A percentile compares a stretch with the other conserved stretches of the same genome.
Conservation (phyloP, 2,329 filamentous ascomycete species). For the Sporothrix globosa region DNA sequence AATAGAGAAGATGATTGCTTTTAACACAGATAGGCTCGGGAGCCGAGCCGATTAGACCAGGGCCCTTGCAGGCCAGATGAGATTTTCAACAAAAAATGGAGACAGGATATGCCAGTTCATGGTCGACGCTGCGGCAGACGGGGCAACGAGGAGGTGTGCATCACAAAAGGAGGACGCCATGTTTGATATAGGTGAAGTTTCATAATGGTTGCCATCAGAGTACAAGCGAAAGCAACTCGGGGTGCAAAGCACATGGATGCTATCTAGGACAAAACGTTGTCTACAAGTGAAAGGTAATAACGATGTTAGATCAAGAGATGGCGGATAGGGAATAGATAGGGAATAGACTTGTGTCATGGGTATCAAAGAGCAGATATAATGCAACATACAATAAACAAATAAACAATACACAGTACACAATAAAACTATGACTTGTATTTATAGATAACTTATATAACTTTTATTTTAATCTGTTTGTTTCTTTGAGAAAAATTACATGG, state of each 20-base stretch:
- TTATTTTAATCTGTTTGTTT: background rate
- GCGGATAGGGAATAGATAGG: background rate
- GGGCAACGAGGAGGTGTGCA: background rate
- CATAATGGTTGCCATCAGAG: background rate
- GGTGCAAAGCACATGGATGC: background rate
- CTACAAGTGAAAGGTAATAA: background rate
- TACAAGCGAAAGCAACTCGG: slow-evolving; percentile 12
- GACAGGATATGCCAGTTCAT: background rate
- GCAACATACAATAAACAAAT: no score
- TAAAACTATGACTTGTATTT: no score
- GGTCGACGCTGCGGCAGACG: background rate
- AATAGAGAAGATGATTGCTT: background rate
- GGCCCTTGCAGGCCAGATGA: background rate
- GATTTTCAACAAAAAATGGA: background rate
- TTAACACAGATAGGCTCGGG: slow-evolving; percentile 16
- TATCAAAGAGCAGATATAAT: background rate
- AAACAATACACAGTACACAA: no score
- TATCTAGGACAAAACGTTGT: background rate
- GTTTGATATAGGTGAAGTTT: slow-evolving; percentile 1
- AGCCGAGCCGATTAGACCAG: slow-evolving; percentile 15
- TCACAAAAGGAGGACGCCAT: background rate
- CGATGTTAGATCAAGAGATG: background rate
- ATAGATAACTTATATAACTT: no score
- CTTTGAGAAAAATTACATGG: background rate
- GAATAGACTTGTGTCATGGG: background rate